A percentile compares a stretch with the other conserved stretches of the same genome.
phyloP scores from a whole-genome alignment of 352 stramenopile genomes.

The Globisporangium cylindrosporum region DNA sequence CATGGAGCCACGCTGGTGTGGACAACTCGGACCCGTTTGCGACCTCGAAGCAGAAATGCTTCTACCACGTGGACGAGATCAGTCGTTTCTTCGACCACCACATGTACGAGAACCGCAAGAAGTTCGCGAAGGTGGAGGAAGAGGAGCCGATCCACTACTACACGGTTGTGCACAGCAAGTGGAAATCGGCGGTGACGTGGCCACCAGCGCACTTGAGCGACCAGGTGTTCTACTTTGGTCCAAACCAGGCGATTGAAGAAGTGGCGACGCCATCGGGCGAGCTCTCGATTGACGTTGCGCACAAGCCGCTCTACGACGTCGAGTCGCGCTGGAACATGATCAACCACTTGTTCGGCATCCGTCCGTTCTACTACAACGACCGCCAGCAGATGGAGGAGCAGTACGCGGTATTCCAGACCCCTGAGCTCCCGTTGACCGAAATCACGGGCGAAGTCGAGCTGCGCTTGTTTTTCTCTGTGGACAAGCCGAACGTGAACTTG shows the following conservation, averaged over 20 bases:
- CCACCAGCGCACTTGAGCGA: conserved; percentile 57
- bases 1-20: conserved; percentile 80
- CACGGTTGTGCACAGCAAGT: conserved; percentile 71
- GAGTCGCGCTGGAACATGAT: conserved; percentile 73
- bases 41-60: conserved; percentile 81
- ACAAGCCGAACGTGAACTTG: conserved; percentile 60
- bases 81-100: conserved; percentile 84
- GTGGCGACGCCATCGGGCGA: conserved; percentile 35
- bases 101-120: conserved; percentile 61
- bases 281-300: conserved; percentile 34
- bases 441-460: conserved; percentile 73
- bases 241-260: conserved; percentile 47
- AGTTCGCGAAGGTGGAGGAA: conserved; percentile 51
- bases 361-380: conserved; percentile 80
- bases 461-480: conserved; percentile 78
- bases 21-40: conserved; percentile 81
- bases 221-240: conserved; percentile 49
- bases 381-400: conserved; percentile 44
- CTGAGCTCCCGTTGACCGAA: conserved; percentile 50
- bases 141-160: conserved; percentile 83
- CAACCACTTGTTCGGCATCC: conserved; percentile 65
- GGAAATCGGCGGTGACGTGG: conserved; percentile 64
- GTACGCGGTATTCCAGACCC: conserved; percentile 64
- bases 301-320: conserved; percentile 44
- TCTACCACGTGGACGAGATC: conserved; percentile 81